Percentiles rank a stretch among this genome's conserved stretches.
phyloP scores from a whole-genome alignment of 768 basidiomycete species.

The Stropharia rugosoannulata region DNA sequence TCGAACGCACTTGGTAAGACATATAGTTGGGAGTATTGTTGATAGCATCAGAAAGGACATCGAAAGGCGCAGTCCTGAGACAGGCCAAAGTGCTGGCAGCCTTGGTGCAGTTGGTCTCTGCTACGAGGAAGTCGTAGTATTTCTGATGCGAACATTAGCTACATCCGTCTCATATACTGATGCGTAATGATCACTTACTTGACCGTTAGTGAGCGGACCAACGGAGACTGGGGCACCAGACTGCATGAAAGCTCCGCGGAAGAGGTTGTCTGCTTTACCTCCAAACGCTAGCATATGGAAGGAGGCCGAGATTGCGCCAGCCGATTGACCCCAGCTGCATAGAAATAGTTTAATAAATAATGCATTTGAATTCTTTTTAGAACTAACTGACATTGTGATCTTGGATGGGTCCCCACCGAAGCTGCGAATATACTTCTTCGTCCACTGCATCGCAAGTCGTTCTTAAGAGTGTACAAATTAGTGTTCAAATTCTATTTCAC shows the following conservation, averaged over 20 bases:
- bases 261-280: slow-evolving; percentile 44
- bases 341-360: neutral
- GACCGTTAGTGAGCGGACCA: slow-evolving; percentile 40
- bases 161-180: neutral
- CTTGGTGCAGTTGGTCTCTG: slow-evolving; percentile 25
- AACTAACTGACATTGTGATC: slow-evolving; percentile 48
- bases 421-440: slow-evolving; percentile 59
- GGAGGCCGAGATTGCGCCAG: slow-evolving; percentile 53
- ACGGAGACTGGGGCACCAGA: slow-evolving; percentile 46
- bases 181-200: neutral
- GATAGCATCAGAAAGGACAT: slow-evolving; percentile 35
- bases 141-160: slow-evolving; percentile 28
- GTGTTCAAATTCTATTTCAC: neutral
- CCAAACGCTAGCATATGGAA: slow-evolving; percentile 49
- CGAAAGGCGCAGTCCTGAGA: slow-evolving; percentile 35
- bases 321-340: slow-evolving; percentile 39
- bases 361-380: neutral
- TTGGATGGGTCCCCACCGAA: slow-evolving; percentile 68
- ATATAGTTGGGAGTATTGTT: slow-evolving; percentile 37
- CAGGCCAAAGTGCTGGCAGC: slow-evolving; percentile 39
- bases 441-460: slow-evolving; percentile 59
- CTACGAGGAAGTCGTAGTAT: slow-evolving; percentile 44
- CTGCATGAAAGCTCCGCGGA: slow-evolving; percentile 52
- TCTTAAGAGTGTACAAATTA: slow-evolving; percentile 29
- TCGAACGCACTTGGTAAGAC: slow-evolving; percentile 32